phyloP scores from a whole-genome alignment of 495 filamentous ascomycete species.

The Hypoxylon fragiforme region DNA sequence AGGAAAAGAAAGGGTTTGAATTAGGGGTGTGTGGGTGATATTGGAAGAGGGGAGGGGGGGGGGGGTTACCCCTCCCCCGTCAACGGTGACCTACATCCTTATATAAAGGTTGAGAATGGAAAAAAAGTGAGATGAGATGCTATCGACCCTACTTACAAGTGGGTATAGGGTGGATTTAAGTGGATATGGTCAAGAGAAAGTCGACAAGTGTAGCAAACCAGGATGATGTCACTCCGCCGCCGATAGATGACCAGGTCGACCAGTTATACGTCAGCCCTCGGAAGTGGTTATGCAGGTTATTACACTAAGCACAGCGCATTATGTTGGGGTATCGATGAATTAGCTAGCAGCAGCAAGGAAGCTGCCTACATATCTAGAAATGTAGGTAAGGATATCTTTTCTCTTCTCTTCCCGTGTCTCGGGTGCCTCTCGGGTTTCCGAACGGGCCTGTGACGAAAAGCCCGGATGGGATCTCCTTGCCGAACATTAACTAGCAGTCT shows the following conservation, averaged over 20 bases:
- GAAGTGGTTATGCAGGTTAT: neutral
- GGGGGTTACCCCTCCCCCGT: neutral
- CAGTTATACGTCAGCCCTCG: slow-evolving; percentile 16
- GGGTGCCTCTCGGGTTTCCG: too few species aligned
- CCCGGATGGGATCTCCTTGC: too few species aligned
- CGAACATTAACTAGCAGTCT: too few species aligned
- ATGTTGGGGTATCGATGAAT: neutral
- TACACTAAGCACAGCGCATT: slow-evolving; percentile 8
- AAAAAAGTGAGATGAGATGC: neutral
- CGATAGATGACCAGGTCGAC: slow-evolving; percentile 5
- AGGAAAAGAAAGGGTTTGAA: neutral
- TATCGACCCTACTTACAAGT: neutral
- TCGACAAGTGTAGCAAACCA: neutral
- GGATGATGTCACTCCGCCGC: slow-evolving; percentile 15
- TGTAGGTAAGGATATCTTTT: too few species aligned
- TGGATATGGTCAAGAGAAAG: slow-evolving; percentile 9
- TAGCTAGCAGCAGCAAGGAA: too few species aligned
- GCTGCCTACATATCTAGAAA: neutral
- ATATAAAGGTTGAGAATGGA: slow-evolving; percentile 9
- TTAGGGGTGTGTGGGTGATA: neutral
- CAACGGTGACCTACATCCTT: neutral
- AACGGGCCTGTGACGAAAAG: too few species aligned
- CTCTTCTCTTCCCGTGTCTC: too few species aligned
- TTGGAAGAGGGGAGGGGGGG: neutral
- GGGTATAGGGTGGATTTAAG: slow-evolving; percentile 1